Evolutionary conservation across 2,329 filamentous ascomycete genomes (phyloP), one percentile per base, ranked within the genome.

Genomic region (Calonectria hongkongensis): DNA sequence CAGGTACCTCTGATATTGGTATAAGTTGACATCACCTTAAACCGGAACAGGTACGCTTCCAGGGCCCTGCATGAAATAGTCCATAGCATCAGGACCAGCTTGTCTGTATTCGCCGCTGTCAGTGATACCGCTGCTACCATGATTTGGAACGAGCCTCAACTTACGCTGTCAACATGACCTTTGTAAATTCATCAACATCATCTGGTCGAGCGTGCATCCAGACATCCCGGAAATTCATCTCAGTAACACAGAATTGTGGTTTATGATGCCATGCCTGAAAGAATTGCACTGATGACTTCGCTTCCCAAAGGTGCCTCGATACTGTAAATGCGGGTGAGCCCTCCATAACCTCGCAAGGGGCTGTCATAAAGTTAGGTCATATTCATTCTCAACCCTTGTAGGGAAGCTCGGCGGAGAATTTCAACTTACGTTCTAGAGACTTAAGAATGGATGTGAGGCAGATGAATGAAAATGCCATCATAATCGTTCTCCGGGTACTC

Each of bases 211-310:
- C 85, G 36, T 84, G 81, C 76, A 81, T 73, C 82, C 84, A 85
- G 18, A 85, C 80, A 0, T 84, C 82, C 50, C 81, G 76, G 54
- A 85, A 84, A 58, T 80, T 78, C 73, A 85, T 76, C 33, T 83
- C 78, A n/a, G 77, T 68, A 47, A 86, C 80, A 43, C 75, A 72
- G 62, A 81, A 86, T 62, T 85, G 81, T 10, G 85, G 84, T 79
- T 85, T 85, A 41, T 84, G 82, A n/a, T 84, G 83, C 87, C 86
- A 88, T 2, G 85, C 83, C 2, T 80, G 82, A 76, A 81, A 87
- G 73, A 88, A 88, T 2, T 85, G 82, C 25, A 85, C 78, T 1
- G 86, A 84, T 5, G 82, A 83, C 36, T 76, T 71, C 1, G 87
- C 85, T 18, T 86, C 81, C 86, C 86, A 88, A 21, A 88, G 82